Evolutionary conservation across 345 rosid species (phyloP).

Genomic region (Ceriops tagal): DNA sequence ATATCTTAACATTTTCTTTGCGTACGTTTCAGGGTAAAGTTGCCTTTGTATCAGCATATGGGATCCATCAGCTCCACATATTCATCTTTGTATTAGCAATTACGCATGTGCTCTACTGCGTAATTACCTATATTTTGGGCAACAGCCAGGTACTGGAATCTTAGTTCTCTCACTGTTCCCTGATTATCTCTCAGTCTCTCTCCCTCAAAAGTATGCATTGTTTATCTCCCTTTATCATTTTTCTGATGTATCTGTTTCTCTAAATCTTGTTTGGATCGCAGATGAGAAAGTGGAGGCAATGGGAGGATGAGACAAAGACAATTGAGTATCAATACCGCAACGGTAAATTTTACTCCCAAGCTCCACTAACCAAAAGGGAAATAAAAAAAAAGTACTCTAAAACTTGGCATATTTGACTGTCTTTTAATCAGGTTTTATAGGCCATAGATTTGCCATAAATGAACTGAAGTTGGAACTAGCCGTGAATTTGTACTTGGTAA

Average conservation of each 20-base stretch:
- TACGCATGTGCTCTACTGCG: slow-evolving; percentile 60
- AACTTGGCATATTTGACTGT: no score
- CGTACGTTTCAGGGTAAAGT: slow-evolving; percentile 61
- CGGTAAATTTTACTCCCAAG: slow-evolving; percentile 37
- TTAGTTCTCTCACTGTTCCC: neutral
- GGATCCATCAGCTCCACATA: slow-evolving; percentile 84
- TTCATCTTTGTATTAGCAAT: slow-evolving; percentile 80
- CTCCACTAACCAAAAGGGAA: no score
- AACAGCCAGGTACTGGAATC: slow-evolving; percentile 53
- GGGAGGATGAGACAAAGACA: slow-evolving; percentile 86
- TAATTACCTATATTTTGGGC: slow-evolving; percentile 58
- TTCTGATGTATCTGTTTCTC: neutral
- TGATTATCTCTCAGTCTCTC: neutral
- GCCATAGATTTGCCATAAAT: no score
- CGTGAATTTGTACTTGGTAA: no score
- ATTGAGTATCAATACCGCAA: slow-evolving; percentile 71
- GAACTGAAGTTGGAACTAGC: no score
- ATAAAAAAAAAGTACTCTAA: neutral
- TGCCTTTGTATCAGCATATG: slow-evolving; percentile 69
- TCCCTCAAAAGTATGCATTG: neutral
- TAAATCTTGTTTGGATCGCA: slow-evolving; percentile 28
- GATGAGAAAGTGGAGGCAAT: slow-evolving; percentile 88
- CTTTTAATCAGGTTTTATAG: no score
- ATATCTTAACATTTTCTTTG: neutral
- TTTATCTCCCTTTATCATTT: neutral